phyloP scores from a whole-genome alignment of 2,329 filamentous ascomycete species.

The Colletotrichum acutatum region DNA sequence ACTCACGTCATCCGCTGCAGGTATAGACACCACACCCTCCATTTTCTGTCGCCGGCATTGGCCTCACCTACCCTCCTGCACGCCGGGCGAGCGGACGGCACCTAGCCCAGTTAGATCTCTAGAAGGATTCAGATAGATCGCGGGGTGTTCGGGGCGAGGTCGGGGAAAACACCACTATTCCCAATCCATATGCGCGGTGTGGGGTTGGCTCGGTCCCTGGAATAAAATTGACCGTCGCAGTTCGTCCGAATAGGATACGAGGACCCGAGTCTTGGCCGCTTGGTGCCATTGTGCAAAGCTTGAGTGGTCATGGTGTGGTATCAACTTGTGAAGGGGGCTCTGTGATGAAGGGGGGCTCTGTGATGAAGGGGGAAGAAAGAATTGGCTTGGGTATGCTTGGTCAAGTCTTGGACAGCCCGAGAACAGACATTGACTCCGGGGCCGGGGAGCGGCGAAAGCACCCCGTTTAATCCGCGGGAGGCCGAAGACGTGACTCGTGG shows the following conservation, averaged over 20 bases:
- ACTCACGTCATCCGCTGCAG: neutral
- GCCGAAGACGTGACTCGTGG: constrained; percentile 10
- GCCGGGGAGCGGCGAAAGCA: neutral
- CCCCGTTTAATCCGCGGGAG: neutral
- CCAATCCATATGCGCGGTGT: neutral
- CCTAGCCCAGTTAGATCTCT: neutral
- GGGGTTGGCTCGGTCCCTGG: constrained; percentile 6
- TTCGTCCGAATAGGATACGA: constrained; percentile 14
- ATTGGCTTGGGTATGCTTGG: neutral
- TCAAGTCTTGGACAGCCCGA: neutral
- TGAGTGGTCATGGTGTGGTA: neutral
- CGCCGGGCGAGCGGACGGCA: constrained; percentile 27
- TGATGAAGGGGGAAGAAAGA: neutral
- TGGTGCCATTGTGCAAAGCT: neutral
- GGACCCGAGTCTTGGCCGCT: neutral
- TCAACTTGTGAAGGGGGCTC: neutral
- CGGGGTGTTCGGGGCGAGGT: neutral
- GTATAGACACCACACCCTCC: neutral
- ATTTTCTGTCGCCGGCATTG: neutral
- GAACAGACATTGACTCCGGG: neutral
- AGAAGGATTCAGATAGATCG: constrained; percentile 7
- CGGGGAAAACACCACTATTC: neutral
- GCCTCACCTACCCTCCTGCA: neutral
- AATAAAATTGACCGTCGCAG: constrained; percentile 16
- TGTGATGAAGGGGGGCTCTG: too few species aligned